A percentile compares a stretch with the other conserved stretches of the same genome.
Conservation (phyloP, 2,329 filamentous ascomycete species). For the Penicillium decumbens region DNA sequence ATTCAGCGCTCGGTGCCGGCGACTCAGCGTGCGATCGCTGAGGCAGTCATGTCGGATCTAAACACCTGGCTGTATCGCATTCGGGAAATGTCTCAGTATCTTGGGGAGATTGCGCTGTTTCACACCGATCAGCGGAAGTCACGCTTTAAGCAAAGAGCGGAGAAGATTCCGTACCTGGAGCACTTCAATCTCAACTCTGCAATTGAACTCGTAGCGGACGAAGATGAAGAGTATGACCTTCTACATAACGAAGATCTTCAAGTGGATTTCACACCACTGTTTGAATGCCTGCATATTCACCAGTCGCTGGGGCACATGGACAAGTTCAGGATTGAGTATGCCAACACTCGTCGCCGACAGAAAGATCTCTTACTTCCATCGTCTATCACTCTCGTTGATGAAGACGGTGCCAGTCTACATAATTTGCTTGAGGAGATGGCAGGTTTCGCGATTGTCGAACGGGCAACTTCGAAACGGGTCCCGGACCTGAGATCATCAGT, state of each 20-base stretch:
- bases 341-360: slow-evolving; percentile 81
- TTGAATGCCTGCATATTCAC: slow-evolving; percentile 94
- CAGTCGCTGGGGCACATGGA: slow-evolving; percentile 89
- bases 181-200: slow-evolving; percentile 93
- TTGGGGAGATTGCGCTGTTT: slow-evolving; percentile 94
- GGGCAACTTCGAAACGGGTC: slow-evolving; percentile 81
- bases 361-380: slow-evolving; percentile 83
- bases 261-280: slow-evolving; percentile 89
- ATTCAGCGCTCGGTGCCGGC: slow-evolving; percentile 94
- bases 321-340: slow-evolving; percentile 85
- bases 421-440: slow-evolving; percentile 89
- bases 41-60: slow-evolving; percentile 93
- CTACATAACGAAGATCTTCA: slow-evolving; percentile 92
- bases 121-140: slow-evolving; percentile 84
- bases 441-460: slow-evolving; percentile 94
- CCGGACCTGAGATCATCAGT: slow-evolving; percentile 75
- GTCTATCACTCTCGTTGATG: slow-evolving; percentile 69
- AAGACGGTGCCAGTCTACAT: slow-evolving; percentile 81
- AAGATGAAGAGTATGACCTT: slow-evolving; percentile 91
- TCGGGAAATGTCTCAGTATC: slow-evolving; percentile 88
- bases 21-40: slow-evolving; percentile 87
- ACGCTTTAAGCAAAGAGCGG: slow-evolving; percentile 75
- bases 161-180: slow-evolving; percentile 67
- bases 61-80: slow-evolving; percentile 97
- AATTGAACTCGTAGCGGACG: slow-evolving; percentile 91